phyloP scores from a whole-genome alignment of 345 rosid genomes.

The Gossypium herbaceum region DNA sequence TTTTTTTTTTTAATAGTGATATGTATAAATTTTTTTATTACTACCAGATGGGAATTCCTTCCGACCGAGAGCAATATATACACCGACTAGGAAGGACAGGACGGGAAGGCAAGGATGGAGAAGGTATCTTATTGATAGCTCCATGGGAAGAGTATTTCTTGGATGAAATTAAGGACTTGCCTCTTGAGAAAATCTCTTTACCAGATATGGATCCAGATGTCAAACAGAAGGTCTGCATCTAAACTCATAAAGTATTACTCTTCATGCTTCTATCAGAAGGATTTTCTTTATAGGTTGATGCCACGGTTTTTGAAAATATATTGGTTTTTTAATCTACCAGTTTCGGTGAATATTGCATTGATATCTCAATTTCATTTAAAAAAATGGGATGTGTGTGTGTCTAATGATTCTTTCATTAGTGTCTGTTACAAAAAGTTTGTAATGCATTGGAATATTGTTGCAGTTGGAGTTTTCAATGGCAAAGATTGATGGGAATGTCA shows the following conservation, averaged over 20 bases:
- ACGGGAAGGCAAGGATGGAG: slow-evolving; percentile 77
- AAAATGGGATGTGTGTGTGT: background rate
- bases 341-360: background rate
- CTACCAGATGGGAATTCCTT: slow-evolving; percentile 76
- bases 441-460: slow-evolving; percentile 15
- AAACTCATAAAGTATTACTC: background rate
- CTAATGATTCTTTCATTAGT: background rate
- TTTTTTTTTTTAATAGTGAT: background rate
- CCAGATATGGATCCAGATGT: slow-evolving; percentile 55
- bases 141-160: slow-evolving; percentile 97
- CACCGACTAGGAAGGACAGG: slow-evolving; percentile 95
- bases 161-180: slow-evolving; percentile 73
- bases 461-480: slow-evolving; percentile 67
- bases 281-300: background rate
- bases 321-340: background rate
- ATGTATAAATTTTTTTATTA: background rate
- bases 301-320: background rate
- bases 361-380: background rate
- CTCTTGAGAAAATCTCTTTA: slow-evolving; percentile 53
- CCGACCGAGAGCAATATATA: slow-evolving; percentile 74
- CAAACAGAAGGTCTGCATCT: slow-evolving; percentile 48
- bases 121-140: slow-evolving; percentile 78
- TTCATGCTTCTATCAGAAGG: background rate
- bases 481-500: slow-evolving; percentile 68
- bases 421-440: background rate